phyloP scores from a whole-genome alignment of 345 rosid species.

The Boechera divaricarpa region DNA sequence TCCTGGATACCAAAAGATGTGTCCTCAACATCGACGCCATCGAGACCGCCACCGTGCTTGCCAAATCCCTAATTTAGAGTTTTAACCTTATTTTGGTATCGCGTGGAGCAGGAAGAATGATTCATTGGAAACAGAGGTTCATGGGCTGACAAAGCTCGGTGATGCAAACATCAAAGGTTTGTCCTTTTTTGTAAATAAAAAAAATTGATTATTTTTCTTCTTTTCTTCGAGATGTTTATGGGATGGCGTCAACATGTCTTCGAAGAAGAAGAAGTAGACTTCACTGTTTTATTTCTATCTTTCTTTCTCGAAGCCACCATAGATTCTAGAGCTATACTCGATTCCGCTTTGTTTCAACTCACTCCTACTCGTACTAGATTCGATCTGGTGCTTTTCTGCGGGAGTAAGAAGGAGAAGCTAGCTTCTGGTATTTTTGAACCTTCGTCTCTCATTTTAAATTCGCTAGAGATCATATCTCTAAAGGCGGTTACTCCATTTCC shows the following conservation, averaged over 20 bases:
- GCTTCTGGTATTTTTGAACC: slow-evolving; percentile 88
- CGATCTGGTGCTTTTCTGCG: slow-evolving; percentile 71
- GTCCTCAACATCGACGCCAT: too few relatives aligned
- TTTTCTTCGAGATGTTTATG: too few relatives aligned
- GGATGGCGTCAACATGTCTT: slow-evolving; percentile 20
- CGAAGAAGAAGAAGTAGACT: background rate
- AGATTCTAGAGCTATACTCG: slow-evolving; percentile 64
- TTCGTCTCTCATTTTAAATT: slow-evolving; percentile 72
- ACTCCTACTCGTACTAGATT: slow-evolving; percentile 95
- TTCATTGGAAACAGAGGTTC: slow-evolving; percentile 49
- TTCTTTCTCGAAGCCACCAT: slow-evolving; percentile 42
- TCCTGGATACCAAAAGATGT: too few relatives aligned
- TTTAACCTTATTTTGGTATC: too few relatives aligned
- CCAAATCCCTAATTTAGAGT: too few relatives aligned
- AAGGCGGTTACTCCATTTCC: slow-evolving; percentile 85
- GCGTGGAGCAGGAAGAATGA: too few relatives aligned
- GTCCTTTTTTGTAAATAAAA: background rate
- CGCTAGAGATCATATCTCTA: slow-evolving; percentile 78
- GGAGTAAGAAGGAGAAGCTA: slow-evolving; percentile 74
- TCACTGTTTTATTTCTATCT: slow-evolving; percentile 18
- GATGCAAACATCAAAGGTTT: slow-evolving; percentile 58
- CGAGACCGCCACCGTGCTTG: too few relatives aligned
- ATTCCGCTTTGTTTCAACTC: slow-evolving; percentile 82
- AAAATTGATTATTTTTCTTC: too few relatives aligned
- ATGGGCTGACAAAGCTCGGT: slow-evolving; percentile 64